Percentiles rank a stretch among this genome's conserved stretches.
These are phyloP conservation scores for Candida albicans DNA, from an alignment of 1,139 yeast species.

Conservation along the genomic window DNA sequence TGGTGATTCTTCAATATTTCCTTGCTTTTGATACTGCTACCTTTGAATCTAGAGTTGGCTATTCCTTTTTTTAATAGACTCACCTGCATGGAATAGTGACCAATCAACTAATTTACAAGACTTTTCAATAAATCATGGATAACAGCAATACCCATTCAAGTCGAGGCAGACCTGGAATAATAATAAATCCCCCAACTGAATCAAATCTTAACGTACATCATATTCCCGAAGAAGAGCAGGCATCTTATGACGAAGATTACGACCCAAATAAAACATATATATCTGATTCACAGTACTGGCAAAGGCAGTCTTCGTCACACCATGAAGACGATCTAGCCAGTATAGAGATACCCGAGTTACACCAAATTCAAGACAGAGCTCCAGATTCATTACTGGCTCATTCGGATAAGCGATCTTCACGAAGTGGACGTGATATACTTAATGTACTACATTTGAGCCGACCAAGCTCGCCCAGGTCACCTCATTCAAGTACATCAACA, in stretches of 20 bases:
- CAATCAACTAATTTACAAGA: background rate
- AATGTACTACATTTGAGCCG: conserved; percentile 9
- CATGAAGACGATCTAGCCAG: background rate
- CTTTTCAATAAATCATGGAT: conserved; percentile 1
- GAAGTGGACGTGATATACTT: conserved; percentile 6
- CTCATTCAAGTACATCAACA: background rate
- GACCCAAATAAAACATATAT: conserved; percentile 14
- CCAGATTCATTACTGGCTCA: conserved; percentile 4
- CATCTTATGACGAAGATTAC: conserved; percentile 12
- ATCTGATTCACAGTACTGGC: conserved; percentile 9
- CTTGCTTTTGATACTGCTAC: no score
- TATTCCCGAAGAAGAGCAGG: background rate
- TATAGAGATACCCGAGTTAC: conserved; percentile 7
- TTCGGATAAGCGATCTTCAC: conserved; percentile 4
- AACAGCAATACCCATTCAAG: background rate
- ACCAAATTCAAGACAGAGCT: conserved; percentile 4
- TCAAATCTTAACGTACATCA: conserved; percentile 5
- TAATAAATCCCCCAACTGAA: conserved; percentile 6
- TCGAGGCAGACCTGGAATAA: conserved; percentile 5
- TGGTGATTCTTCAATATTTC: no score
- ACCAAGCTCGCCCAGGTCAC: conserved; percentile 5
- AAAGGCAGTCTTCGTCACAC: conserved; percentile 4
- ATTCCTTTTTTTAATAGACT: no score
- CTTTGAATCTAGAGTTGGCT: background rate
- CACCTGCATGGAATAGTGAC: no score